Conservation (phyloP, 768 basidiomycete genomes). For the Trametes sanguinea region DNA sequence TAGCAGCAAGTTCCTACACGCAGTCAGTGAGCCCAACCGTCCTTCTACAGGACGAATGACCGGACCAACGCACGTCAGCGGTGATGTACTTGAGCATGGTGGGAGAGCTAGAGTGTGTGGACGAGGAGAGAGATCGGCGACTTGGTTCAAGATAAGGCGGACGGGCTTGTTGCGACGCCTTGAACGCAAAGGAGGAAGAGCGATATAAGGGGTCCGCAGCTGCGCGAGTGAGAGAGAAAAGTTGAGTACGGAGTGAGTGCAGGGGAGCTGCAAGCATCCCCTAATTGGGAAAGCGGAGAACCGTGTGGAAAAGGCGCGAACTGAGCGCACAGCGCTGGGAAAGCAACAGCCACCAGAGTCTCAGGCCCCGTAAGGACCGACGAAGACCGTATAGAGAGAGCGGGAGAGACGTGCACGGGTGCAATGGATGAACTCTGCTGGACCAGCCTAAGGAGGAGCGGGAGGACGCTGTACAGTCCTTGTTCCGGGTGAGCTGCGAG, state of each 20-base stretch:
- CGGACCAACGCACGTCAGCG: slow-evolving; percentile 36
- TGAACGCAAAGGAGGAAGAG: neutral
- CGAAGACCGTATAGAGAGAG: neutral
- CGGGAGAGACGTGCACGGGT: neutral
- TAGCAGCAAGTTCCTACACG: slow-evolving; percentile 62
- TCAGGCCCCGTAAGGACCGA: neutral
- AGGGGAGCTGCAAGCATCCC: slow-evolving; percentile 12
- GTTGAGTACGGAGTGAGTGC: neutral
- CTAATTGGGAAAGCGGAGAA: slow-evolving; percentile 18
- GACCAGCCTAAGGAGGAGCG: neutral
- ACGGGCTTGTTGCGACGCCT: neutral
- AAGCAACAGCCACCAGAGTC: neutral
- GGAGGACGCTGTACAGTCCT: neutral
- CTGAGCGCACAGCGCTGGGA: neutral
- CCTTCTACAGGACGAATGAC: neutral
- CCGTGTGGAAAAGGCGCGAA: slow-evolving; percentile 5
- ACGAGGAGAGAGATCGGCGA: neutral
- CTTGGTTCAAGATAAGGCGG: neutral
- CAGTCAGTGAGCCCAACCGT: neutral
- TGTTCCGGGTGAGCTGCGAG: neutral
- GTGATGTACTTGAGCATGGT: slow-evolving; percentile 43
- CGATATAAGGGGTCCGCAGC: neutral
- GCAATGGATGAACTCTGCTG: neutral
- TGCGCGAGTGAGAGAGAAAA: slow-evolving; percentile 3
- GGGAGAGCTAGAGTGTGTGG: slow-evolving; percentile 5